phyloP scores from a whole-genome alignment of 139 green algal genomes.

The Coelastrella sp. region DNA sequence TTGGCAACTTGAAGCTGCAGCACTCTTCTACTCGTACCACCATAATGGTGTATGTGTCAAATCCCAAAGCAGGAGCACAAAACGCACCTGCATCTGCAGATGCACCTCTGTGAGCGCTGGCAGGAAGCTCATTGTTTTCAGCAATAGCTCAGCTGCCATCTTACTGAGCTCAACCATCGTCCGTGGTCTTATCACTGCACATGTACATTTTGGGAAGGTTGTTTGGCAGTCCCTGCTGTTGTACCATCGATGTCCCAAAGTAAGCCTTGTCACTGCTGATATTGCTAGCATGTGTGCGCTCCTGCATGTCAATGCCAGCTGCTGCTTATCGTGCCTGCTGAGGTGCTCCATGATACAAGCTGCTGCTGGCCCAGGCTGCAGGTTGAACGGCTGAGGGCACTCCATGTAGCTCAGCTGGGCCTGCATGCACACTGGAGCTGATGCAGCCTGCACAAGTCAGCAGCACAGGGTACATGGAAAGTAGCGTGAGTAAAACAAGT shows the following conservation, averaged over 20 bases:
- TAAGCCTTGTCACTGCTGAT: not conserved
- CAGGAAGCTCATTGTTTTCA: conserved; percentile 2
- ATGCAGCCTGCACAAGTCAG: not conserved
- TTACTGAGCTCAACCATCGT: conserved; percentile 45
- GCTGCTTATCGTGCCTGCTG: conserved; percentile 25
- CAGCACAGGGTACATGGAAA: not conserved
- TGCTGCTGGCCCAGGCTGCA: conserved; percentile 9
- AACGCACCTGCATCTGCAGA: conserved; percentile 31
- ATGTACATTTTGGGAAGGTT: conserved; percentile 9
- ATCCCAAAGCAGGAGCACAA: not conserved
- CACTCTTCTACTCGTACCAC: too few species aligned
- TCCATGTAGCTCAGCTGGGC: not conserved
- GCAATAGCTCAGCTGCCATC: conserved; percentile 21
- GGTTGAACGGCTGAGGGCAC: not conserved
- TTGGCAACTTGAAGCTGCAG: too few species aligned
- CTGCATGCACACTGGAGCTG: not conserved
- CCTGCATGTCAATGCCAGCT: conserved; percentile 23
- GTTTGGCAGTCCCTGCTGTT: not conserved
- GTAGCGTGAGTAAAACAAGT: too few species aligned
- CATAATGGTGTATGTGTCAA: not conserved
- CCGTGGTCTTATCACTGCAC: conserved; percentile 6
- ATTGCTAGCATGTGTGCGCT: not conserved
- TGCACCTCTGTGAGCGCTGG: not conserved
- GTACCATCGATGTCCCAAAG: not conserved
- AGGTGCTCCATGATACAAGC: conserved; percentile 11